Percentiles rank a stretch among this genome's conserved stretches.
Evolutionary conservation across 2,329 filamentous ascomycete species (phyloP).

Genomic region (Ascochyta koolunga): DNA sequence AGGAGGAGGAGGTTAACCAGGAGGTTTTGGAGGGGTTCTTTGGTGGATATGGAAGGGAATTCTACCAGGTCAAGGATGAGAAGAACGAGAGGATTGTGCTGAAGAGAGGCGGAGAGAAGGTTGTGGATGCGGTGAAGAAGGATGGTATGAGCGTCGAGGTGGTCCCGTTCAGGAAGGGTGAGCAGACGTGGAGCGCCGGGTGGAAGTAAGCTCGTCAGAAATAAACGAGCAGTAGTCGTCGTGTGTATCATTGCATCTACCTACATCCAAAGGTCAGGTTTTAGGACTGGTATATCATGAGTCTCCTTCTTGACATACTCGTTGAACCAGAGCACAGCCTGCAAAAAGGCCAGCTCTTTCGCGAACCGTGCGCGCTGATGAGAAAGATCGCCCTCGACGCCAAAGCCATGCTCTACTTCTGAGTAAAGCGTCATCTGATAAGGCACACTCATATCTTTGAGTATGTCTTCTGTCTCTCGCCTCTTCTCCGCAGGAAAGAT

Average conservation of each 20-base stretch:
- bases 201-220: constrained; percentile 35
- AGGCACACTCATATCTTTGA: constrained; percentile 59
- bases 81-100: constrained; percentile 61
- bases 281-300: background rate
- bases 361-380: constrained; percentile 67
- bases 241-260: background rate
- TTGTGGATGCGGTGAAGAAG: constrained; percentile 61
- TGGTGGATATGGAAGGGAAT: constrained; percentile 61
- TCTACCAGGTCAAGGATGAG: constrained; percentile 60
- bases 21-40: constrained; percentile 65
- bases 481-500: constrained; percentile 65
- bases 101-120: constrained; percentile 60
- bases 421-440: constrained; percentile 82
- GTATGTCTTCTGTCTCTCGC: constrained; percentile 63
- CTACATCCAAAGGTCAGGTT: background rate
- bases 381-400: constrained; percentile 68
- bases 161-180: constrained; percentile 68
- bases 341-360: constrained; percentile 80
- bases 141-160: constrained; percentile 62
- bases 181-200: constrained; percentile 62
- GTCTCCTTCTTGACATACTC: constrained; percentile 57
- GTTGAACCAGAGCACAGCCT: constrained; percentile 80
- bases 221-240: background rate
- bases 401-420: constrained; percentile 75
- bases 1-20: constrained; percentile 59